A percentile compares a stretch with the other conserved stretches of the same genome.
Conservation (phyloP, 2,329 filamentous ascomycete species). For the Hymenoscyphus infarciens region DNA sequence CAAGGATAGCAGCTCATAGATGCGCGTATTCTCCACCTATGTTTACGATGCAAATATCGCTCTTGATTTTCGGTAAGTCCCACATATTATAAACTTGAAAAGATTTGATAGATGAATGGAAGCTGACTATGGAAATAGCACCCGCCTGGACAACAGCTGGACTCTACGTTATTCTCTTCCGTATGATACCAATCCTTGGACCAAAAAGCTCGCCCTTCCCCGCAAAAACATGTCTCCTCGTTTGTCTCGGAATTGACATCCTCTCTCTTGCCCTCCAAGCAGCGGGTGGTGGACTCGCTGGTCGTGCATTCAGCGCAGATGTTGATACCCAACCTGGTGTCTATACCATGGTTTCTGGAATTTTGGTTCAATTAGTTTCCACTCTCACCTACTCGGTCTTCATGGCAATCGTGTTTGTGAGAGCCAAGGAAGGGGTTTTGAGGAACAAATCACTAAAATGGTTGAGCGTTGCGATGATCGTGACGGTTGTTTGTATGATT, state of each 20-base stretch:
- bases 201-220: conserved; percentile 47
- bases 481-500: conserved; percentile 39
- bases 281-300: conserved; percentile 51
- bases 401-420: conserved; percentile 33
- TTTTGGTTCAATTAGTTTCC: conserved; percentile 37
- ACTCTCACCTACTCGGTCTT: conserved; percentile 41
- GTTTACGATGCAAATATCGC: conserved; percentile 39
- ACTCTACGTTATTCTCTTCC: conserved; percentile 61
- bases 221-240: conserved; percentile 50
- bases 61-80: conserved; percentile 45
- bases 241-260: conserved; percentile 57
- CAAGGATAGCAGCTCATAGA: conserved; percentile 28
- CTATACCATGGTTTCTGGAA: conserved; percentile 38
- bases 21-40: conserved; percentile 35
- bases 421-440: conserved; percentile 40
- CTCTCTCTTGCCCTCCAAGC: conserved; percentile 56
- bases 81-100: conserved; percentile 8
- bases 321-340: conserved; percentile 27
- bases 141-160: conserved; percentile 53
- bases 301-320: conserved; percentile 31
- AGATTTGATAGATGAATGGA: too few relatives aligned
- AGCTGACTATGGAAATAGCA: conserved; percentile 11
- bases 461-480: conserved; percentile 39
- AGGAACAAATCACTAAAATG: conserved; percentile 28
- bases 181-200: conserved; percentile 49